Percentiles rank a stretch among this genome's conserved stretches.
Evolutionary conservation across 805 yeast genomes (phyloP).

Genomic region (Ogataea pini): DNA sequence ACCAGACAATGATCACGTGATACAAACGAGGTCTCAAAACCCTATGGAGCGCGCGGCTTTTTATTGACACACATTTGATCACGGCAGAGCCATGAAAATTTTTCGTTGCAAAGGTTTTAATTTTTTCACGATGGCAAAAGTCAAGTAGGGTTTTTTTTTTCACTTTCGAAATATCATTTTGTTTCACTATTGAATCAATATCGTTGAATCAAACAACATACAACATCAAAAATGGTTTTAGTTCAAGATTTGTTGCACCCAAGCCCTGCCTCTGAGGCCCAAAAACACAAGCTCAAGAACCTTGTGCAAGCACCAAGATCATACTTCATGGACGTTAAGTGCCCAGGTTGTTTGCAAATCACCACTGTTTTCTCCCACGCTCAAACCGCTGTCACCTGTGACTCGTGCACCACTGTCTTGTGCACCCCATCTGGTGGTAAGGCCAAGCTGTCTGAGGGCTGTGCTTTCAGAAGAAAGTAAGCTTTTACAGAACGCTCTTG

Average conservation of each 20-base stretch:
- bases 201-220: constrained; percentile 1
- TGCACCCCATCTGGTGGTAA: constrained; percentile 99
- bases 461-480: constrained; percentile 99
- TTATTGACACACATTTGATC: background rate
- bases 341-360: constrained; percentile 99
- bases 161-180: background rate
- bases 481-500: constrained; percentile 5
- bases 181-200: background rate
- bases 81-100: constrained; percentile 12
- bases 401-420: constrained; percentile 95
- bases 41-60: constrained; percentile 6
- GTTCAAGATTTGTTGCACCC: constrained; percentile 99
- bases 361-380: constrained; percentile 99
- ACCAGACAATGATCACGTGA: constrained; percentile 6
- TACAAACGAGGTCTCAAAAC: constrained; percentile 3
- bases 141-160: constrained; percentile 2
- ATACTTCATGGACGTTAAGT: constrained; percentile 99
- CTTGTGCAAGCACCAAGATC: constrained; percentile 98
- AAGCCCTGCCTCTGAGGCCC: constrained; percentile 92
- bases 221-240: constrained; percentile 62
- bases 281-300: constrained; percentile 95
- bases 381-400: constrained; percentile 99
- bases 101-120: constrained; percentile 3
- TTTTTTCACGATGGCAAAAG: constrained; percentile 5
- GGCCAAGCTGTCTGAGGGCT: constrained; percentile 99